Evolutionary conservation across 345 rosid genomes (phyloP), one percentile per base, ranked within the genome.

Genomic region (Corymbia maculata): DNA sequence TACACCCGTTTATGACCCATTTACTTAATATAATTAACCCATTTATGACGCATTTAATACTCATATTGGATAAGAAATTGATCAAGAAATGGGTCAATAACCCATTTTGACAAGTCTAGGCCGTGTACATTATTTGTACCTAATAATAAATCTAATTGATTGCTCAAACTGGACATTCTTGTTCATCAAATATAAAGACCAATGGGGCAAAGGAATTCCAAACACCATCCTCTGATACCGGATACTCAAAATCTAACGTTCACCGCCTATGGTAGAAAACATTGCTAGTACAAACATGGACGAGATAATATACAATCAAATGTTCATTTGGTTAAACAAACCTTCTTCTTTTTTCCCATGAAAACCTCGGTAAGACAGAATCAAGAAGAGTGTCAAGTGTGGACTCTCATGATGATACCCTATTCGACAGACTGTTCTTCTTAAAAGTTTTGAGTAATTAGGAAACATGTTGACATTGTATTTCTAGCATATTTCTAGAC

Each of bases 281-380:
- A 16, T 3, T n/a, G 19, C 0, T n/a, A n/a, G 9, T 2, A 7
- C 2, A 0, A 32, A 32, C 79, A 16, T 68, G 13, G 42, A 66
- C 7, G 75, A n/a, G 6, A 66, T 4, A 8, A 3, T 0, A 4
- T 68, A 24, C 9, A 21, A 53, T 53, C 59, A 24, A 53, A 9
- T 10, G 44, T 8, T 22, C 13, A 16, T 32, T 45, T 68, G 2
- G 16, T 32, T 16, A 32, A 13, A 19, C 7, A 2, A 17, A 10
- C 12, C 7, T 75, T 9, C n/a, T 15, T 68, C 4, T 1, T 16
- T 64, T 64, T n/a, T 19, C 79, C 8, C 44, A 16, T 36, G 42
- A 16, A 16, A 17, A 32, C 42, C 45, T 70, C 44, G 2, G 10
- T 17, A 8, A 32, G 80, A 36, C 80, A 32, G 1, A 17, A 17